Percentiles rank a stretch among this genome's conserved stretches.
phyloP scores from a whole-genome alignment of 257 asterid genomes.

The Coffea canephora region DNA sequence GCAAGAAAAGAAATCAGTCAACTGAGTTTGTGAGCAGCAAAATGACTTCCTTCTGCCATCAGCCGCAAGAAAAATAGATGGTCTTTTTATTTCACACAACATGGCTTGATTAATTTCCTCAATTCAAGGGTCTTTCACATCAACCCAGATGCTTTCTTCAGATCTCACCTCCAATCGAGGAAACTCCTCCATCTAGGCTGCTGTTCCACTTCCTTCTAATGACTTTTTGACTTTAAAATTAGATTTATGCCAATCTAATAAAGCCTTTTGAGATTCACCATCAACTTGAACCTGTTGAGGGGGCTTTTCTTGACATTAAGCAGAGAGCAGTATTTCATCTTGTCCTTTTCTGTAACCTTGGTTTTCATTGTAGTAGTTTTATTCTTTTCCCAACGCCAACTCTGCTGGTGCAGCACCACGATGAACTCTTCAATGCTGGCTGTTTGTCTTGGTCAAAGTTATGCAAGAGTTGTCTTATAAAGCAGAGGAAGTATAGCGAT shows the following conservation, averaged over 20 bases:
- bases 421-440: no score
- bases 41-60: constrained; percentile 60
- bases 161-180: constrained; percentile 34
- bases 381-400: no score
- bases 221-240: constrained; percentile 30
- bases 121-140: constrained; percentile 34
- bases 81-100: constrained; percentile 30
- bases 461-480: no score
- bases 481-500: no score
- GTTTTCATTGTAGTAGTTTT: no score
- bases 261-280: constrained; percentile 22
- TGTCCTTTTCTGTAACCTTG: no score
- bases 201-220: constrained; percentile 16
- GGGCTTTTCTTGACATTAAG: background rate
- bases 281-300: no score
- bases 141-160: constrained; percentile 33
- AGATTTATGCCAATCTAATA: constrained; percentile 10
- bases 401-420: no score
- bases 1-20: no score
- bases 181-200: constrained; percentile 15
- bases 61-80: constrained; percentile 37
- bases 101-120: constrained; percentile 25
- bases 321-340: background rate
- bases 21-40: constrained; percentile 60
- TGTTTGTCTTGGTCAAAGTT: no score